phyloP scores from a whole-genome alignment of 2,329 filamentous ascomycete species.

The Macrophomina pseudophaseolina region DNA sequence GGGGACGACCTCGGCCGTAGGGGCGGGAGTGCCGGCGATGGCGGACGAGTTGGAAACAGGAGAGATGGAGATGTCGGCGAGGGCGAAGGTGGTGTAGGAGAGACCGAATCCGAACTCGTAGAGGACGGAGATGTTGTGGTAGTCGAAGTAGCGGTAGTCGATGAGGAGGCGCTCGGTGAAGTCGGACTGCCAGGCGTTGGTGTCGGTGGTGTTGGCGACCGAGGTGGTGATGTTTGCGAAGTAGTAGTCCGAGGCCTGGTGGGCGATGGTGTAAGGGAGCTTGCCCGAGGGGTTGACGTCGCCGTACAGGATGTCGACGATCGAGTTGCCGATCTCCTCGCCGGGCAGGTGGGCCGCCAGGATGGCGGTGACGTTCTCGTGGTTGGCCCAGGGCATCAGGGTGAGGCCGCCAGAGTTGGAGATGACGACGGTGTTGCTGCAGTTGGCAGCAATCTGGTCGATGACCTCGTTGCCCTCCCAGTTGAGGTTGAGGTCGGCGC shows the following conservation, averaged over 20 bases:
- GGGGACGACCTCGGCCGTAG: slow-evolving; percentile 31
- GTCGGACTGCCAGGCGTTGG: slow-evolving; percentile 41
- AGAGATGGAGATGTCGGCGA: slow-evolving; percentile 58
- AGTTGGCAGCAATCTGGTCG: slow-evolving; percentile 48
- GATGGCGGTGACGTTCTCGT: slow-evolving; percentile 43
- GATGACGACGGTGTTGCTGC: slow-evolving; percentile 59
- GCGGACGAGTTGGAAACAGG: slow-evolving; percentile 56
- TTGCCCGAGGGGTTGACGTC: slow-evolving; percentile 77
- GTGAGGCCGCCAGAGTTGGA: slow-evolving; percentile 52
- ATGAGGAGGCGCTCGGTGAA: slow-evolving; percentile 84
- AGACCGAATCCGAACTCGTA: slow-evolving; percentile 89
- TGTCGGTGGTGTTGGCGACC: slow-evolving; percentile 29
- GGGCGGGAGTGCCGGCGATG: slow-evolving; percentile 52
- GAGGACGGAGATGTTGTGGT: slow-evolving; percentile 71
- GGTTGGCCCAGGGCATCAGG: slow-evolving; percentile 47
- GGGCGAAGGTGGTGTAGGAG: slow-evolving; percentile 76
- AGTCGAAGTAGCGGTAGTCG: slow-evolving; percentile 90
- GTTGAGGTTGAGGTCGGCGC: slow-evolving; percentile 46
- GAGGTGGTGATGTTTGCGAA: slow-evolving; percentile 31
- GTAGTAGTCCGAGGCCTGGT: slow-evolving; percentile 63
- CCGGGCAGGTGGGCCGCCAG: slow-evolving; percentile 39
- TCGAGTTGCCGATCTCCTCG: slow-evolving; percentile 76
- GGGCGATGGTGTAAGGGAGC: slow-evolving; percentile 85
- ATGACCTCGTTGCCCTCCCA: slow-evolving; percentile 41
- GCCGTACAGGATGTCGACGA: slow-evolving; percentile 81